These are phyloP conservation scores for Rubia occidens DNA, from an alignment of 305 asterid species.

Conservation along the genomic window DNA sequence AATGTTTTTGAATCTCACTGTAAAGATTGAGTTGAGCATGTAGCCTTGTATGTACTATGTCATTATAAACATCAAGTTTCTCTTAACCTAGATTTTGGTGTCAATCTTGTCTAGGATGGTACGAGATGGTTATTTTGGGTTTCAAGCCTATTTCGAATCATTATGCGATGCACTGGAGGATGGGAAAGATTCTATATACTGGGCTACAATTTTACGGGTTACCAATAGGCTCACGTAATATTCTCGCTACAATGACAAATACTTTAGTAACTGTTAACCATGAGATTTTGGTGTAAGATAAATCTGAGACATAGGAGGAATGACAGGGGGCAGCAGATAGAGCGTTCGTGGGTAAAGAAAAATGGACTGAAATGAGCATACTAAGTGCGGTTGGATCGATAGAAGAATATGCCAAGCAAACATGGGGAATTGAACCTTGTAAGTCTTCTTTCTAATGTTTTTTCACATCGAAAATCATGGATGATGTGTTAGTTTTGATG, in stretches of 20 bases:
- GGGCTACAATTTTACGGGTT: slow-evolving; percentile 29
- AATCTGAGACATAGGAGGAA: slow-evolving; percentile 6
- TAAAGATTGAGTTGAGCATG: not conserved
- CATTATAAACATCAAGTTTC: not conserved
- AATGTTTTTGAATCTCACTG: not conserved
- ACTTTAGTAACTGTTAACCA: not conserved
- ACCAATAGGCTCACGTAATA: slow-evolving; percentile 34
- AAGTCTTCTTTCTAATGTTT: slow-evolving; percentile 25
- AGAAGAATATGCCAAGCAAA: slow-evolving; percentile 32
- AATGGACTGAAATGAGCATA: slow-evolving; percentile 33
- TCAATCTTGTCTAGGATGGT: slow-evolving; percentile 26
- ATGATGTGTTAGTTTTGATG: not conserved
- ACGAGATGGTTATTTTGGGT: slow-evolving; percentile 34
- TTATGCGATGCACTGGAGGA: slow-evolving; percentile 30
- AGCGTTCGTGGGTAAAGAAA: slow-evolving; percentile 27
- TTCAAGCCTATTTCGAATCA: slow-evolving; percentile 28
- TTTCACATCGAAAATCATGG: not conserved
- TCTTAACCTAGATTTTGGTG: not conserved
- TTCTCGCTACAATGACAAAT: not conserved
- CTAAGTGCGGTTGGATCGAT: slow-evolving; percentile 28
- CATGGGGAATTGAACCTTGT: slow-evolving; percentile 35
- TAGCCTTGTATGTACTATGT: not conserved
- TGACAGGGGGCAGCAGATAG: slow-evolving; percentile 31
- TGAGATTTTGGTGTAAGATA: slow-evolving; percentile 4
- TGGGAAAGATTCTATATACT: slow-evolving; percentile 32